These are phyloP conservation scores for Pyrenophora seminiperda DNA, from an alignment of 2,329 filamentous ascomycete species.

Conservation along the genomic window DNA sequence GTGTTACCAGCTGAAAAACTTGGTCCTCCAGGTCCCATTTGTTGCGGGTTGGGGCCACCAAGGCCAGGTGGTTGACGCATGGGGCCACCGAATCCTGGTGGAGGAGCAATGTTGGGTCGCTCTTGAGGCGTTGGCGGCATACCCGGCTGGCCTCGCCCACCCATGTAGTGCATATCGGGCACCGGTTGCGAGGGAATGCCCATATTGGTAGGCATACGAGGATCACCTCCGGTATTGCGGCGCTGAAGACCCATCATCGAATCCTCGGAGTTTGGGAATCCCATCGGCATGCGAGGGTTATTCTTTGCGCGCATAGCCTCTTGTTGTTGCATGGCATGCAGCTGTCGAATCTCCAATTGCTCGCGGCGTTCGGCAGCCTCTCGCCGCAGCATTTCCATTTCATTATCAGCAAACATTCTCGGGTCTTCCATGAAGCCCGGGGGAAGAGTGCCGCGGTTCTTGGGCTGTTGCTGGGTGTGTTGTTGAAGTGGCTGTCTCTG, in stretches of 20 bases:
- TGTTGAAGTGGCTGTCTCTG: constrained; percentile 41
- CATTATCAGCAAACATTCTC: constrained; percentile 39
- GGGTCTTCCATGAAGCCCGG: constrained; percentile 47
- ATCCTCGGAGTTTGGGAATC: constrained; percentile 43
- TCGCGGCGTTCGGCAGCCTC: constrained; percentile 41
- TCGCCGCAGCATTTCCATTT: constrained; percentile 42
- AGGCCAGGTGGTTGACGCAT: constrained; percentile 47
- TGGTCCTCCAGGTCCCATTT: constrained; percentile 41
- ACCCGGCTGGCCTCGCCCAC: constrained; percentile 39
- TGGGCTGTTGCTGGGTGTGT: constrained; percentile 36
- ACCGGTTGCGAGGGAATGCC: constrained; percentile 49
- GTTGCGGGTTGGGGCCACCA: constrained; percentile 34
- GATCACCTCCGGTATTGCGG: constrained; percentile 44
- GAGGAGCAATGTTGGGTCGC: constrained; percentile 44
- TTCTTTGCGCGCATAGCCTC: constrained; percentile 43
- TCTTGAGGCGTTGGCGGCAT: constrained; percentile 47
- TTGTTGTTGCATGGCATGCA: constrained; percentile 41
- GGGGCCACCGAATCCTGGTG: constrained; percentile 44
- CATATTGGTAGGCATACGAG: constrained; percentile 49
- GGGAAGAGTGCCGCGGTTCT: constrained; percentile 44
- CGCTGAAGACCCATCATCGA: constrained; percentile 43
- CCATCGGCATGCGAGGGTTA: constrained; percentile 38
- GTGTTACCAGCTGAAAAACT: constrained; percentile 47
- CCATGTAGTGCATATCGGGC: constrained; percentile 45
- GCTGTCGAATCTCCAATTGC: constrained; percentile 36